phyloP scores from a whole-genome alignment of 1,139 yeast species.

The Yamadazyma triangularis region DNA sequence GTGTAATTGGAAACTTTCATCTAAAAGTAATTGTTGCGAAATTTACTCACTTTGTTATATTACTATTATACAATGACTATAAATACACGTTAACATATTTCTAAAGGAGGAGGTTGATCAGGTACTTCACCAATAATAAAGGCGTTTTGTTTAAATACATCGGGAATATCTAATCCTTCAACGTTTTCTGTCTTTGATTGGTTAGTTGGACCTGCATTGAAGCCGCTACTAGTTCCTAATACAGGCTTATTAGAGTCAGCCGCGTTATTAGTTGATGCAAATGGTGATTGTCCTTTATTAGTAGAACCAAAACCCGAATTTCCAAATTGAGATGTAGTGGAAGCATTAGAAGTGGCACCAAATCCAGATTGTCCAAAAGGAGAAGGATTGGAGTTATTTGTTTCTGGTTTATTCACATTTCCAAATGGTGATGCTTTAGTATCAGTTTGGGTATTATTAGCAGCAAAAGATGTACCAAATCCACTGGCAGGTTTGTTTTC shows the following conservation, averaged over 20 bases:
- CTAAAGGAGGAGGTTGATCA: slow-evolving; percentile 71
- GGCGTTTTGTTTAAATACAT: slow-evolving; percentile 45
- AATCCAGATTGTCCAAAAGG: slow-evolving; percentile 16
- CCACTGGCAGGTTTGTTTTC: slow-evolving; percentile 1
- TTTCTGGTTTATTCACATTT: slow-evolving; percentile 6
- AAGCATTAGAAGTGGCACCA: slow-evolving; percentile 6
- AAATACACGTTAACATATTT: slow-evolving; percentile 3
- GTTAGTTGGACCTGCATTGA: too few relatives aligned
- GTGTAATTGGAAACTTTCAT: too few relatives aligned
- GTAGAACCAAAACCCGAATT: slow-evolving; percentile 8
- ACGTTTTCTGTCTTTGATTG: not conserved
- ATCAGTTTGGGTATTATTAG: slow-evolving; percentile 1
- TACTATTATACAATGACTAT: not conserved
- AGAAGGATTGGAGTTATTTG: slow-evolving; percentile 7
- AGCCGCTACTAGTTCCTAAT: slow-evolving; percentile 13
- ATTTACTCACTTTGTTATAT: too few relatives aligned
- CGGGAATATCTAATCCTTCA: slow-evolving; percentile 38
- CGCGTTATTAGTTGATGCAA: not conserved
- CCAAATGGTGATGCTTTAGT: slow-evolving; percentile 8
- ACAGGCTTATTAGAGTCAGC: slow-evolving; percentile 7
- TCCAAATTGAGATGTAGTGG: slow-evolving; percentile 17
- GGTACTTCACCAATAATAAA: slow-evolving; percentile 72
- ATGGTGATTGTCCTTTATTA: slow-evolving; percentile 1
- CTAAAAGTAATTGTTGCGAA: too few relatives aligned
- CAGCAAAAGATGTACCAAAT: slow-evolving; percentile 1